phyloP scores from a whole-genome alignment of 1,139 yeast species.

The Candida dubliniensis region DNA sequence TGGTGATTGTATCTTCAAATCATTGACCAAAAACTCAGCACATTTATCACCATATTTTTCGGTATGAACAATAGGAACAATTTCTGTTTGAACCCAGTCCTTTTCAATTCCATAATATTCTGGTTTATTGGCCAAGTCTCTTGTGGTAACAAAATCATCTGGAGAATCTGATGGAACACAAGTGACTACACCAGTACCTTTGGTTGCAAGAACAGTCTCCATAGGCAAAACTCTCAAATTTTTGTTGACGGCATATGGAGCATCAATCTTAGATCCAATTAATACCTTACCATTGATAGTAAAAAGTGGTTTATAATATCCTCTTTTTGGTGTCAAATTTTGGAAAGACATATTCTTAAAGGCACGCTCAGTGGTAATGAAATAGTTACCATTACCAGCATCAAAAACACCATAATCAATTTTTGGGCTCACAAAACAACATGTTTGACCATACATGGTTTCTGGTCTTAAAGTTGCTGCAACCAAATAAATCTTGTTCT shows the following conservation, averaged over 20 bases:
- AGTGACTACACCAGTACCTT: conserved; percentile 99
- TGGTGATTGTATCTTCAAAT: conserved; percentile 90
- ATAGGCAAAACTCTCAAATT: conserved; percentile 88
- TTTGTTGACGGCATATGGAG: conserved; percentile 75
- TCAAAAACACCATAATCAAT: conserved; percentile 89
- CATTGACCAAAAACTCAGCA: conserved; percentile 83
- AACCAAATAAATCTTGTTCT: conserved; percentile 73
- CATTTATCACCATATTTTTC: conserved; percentile 85
- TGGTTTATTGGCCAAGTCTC: conserved; percentile 84
- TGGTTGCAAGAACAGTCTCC: conserved; percentile 93
- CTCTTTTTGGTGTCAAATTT: conserved; percentile 87
- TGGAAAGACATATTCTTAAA: conserved; percentile 97
- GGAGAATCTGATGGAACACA: conserved; percentile 99
- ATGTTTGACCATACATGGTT: conserved; percentile 98
- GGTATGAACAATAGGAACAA: conserved; percentile 73
- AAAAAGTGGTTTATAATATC: conserved; percentile 63
- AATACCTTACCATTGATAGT: conserved; percentile 68
- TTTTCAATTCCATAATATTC: conserved; percentile 84
- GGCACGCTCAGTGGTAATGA: conserved; percentile 92
- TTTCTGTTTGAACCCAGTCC: conserved; percentile 82
- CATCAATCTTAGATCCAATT: conserved; percentile 82
- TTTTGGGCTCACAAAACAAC: conserved; percentile 97
- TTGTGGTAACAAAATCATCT: conserved; percentile 87
- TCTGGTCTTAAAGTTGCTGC: conserved; percentile 99
- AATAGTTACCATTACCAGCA: conserved; percentile 76